Evolutionary conservation across 2,329 filamentous ascomycete species (phyloP), one percentile per base, ranked within the genome.

Genomic region (Diaporthe ampelina): DNA sequence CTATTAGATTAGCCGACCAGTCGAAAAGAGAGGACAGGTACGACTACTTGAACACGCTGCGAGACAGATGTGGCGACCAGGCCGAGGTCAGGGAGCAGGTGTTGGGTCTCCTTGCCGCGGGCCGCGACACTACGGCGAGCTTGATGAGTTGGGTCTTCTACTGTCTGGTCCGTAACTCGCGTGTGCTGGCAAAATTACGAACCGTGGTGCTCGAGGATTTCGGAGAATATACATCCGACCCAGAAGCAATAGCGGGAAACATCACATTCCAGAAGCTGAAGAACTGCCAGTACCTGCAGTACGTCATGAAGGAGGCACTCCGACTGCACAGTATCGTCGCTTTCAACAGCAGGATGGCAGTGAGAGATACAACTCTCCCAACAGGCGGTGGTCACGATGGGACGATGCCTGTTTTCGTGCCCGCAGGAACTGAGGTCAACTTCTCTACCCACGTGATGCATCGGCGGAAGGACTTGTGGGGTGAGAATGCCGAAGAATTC

Each of bases 191-290:
- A 21, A 81, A 80, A 13, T 24, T 50, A 24, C 21, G 48, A 24
- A 24, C 21, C 10, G 48, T 50, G 48, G 48, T 24, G 10, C 48
- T 40, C 8, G 45, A 52, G 19, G 4, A 54, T 3, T 54, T 68
- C 3, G 63, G 63, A 3, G 2, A 17, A 5, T 52, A 68, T n/a
- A 17, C 9, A 35, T 73, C 76, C n/a, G 67, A 72, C 3, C 52
- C 76, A 1, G 32, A 52, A 6, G 15, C 13, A 11, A 71, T 69
- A 6, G 73, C 67, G 2, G 57, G 77, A 29, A 59, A 76, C 45
- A 84, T 85, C 10, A 83, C 81, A 0, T 86, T 84, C 63, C 82
- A 85, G 67, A 80, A 85, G 74, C 73, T 87, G 73, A 83, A 82
- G 72, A 81, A 82, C 37, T 78, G 86, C 48, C 84, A 82, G 71